Evolutionary conservation across 2,329 filamentous ascomycete species (phyloP).

Genomic region (Fusarium buharicum): DNA sequence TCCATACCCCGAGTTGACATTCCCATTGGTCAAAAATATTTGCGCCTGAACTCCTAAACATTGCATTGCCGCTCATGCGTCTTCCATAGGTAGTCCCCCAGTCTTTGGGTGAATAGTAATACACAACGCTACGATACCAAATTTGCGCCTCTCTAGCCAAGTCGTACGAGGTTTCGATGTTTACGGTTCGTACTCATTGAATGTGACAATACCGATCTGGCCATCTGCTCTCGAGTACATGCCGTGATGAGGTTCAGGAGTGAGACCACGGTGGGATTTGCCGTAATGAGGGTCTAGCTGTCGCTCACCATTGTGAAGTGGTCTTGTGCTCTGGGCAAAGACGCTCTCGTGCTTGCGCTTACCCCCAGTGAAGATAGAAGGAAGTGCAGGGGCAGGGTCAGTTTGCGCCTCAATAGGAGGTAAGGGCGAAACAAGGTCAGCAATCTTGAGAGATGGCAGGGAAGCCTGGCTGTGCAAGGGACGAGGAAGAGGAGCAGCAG

Average conservation of each 20-base stretch:
- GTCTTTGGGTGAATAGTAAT: conserved; percentile 39
- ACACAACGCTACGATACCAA: conserved; percentile 42
- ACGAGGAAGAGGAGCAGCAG: conserved; percentile 43
- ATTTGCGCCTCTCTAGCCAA: conserved; percentile 21
- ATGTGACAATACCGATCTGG: conserved; percentile 45
- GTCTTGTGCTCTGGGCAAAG: conserved; percentile 47
- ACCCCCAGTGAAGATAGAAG: conserved; percentile 45
- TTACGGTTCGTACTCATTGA: conserved; percentile 46
- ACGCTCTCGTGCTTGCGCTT: conserved; percentile 54
- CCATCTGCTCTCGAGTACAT: conserved; percentile 53
- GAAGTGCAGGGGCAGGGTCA: conserved; percentile 44
- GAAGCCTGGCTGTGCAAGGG: conserved; percentile 40
- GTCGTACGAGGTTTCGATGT: conserved; percentile 12
- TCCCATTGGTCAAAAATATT: conserved; percentile 16
- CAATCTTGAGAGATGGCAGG: conserved; percentile 53
- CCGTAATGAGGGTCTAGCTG: conserved; percentile 50
- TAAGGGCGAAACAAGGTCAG: conserved; percentile 49
- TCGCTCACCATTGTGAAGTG: conserved; percentile 53
- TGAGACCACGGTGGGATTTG: conserved; percentile 36
- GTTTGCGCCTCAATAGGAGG: conserved; percentile 52
- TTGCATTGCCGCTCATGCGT: conserved; percentile 37
- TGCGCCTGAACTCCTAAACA: conserved; percentile 45
- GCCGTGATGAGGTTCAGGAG: conserved; percentile 47
- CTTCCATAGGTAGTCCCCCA: conserved; percentile 25
- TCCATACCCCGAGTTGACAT: conserved; percentile 13